Evolutionary conservation across 1,139 yeast genomes (phyloP).

Genomic region (Kodamaea derodonti): DNA sequence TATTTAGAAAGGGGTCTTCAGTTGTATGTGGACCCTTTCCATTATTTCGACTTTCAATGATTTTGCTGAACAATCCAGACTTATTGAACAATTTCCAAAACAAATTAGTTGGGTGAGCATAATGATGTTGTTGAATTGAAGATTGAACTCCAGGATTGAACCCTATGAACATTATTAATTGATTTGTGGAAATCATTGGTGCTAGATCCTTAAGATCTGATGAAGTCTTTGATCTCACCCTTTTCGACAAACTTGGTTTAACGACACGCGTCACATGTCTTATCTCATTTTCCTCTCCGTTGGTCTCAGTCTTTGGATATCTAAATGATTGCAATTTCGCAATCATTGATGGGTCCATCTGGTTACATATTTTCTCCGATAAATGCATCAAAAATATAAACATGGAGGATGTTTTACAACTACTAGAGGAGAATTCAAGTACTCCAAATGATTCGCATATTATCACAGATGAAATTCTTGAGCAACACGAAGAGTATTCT

Average conservation of each 20-base stretch:
- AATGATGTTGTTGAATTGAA: slow-evolving; percentile 62
- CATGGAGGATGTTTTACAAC: too few relatives aligned
- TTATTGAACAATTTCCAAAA: slow-evolving; percentile 68
- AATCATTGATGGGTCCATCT: too few relatives aligned
- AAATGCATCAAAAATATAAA: too few relatives aligned
- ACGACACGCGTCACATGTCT: too few relatives aligned
- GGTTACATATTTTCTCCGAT: too few relatives aligned
- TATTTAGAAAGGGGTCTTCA: slow-evolving; percentile 12
- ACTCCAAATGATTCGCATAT: too few relatives aligned
- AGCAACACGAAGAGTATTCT: too few relatives aligned
- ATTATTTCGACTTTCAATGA: slow-evolving; percentile 10
- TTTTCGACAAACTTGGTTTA: background rate
- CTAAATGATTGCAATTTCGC: too few relatives aligned
- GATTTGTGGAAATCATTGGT: slow-evolving; percentile 15
- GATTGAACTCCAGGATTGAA: slow-evolving; percentile 73
- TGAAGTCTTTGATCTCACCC: background rate
- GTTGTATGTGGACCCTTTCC: slow-evolving; percentile 3
- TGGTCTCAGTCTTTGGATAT: too few relatives aligned
- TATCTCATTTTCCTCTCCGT: too few relatives aligned
- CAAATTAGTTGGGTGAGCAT: slow-evolving; percentile 66
- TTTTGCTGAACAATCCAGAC: slow-evolving; percentile 39
- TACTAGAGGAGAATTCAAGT: too few relatives aligned
- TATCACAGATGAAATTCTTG: too few relatives aligned
- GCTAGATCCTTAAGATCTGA: slow-evolving; percentile 4
- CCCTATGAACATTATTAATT: slow-evolving; percentile 58